Evolutionary conservation across 257 asterid genomes (phyloP), one percentile per base, ranked within the genome.

Genomic region (Solanum peruvianum): DNA sequence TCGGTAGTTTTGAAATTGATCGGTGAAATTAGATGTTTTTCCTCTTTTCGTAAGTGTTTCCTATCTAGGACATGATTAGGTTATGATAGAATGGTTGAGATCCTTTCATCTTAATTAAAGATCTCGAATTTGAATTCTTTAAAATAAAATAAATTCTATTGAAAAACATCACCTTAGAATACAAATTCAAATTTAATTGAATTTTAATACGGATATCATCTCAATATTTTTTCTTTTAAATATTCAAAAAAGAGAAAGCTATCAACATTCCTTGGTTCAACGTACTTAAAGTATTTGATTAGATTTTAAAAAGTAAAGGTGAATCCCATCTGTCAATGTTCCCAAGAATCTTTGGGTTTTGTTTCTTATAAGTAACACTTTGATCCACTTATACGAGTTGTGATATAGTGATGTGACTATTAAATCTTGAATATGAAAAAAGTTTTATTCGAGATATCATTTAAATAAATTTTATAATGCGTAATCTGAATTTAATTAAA

Each of bases 91-190:
- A 31, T 14, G 0, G 6, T 3, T 9, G 37, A 0, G 1, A 7
- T 7, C n/a, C 3, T 14, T 69, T 2, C 12, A 69, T 7, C 3
- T 15, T 9, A 29, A 69, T 69, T 14, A 29, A 2, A 69, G 11
- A 10, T 31, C 0, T 8, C 1, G 4, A 1, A 21, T 69, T 69
- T 1, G 13, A 69, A 21, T 3, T 11, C 1, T 29, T 29, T 2
- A 3, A 69, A 29, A 29, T 29, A 9, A 25, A 66, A 29, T 29
- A 29, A 14, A 14, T 7, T 18, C 7, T 29, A 27, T 69, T 31
- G 0, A 35, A 4, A 4, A 29, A 11, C 0, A 1, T 3, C 1
- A 3, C 7, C 0, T 13, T 0, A 15, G 0, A 69, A 1, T 29
- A 2, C 0, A 0, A 8, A 69, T 69, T 3, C 1, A 3, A 31